Percentiles rank a stretch among this genome's conserved stretches.
Evolutionary conservation across 306 rosid genomes (phyloP).

Genomic region (Quercus bicolor): DNA sequence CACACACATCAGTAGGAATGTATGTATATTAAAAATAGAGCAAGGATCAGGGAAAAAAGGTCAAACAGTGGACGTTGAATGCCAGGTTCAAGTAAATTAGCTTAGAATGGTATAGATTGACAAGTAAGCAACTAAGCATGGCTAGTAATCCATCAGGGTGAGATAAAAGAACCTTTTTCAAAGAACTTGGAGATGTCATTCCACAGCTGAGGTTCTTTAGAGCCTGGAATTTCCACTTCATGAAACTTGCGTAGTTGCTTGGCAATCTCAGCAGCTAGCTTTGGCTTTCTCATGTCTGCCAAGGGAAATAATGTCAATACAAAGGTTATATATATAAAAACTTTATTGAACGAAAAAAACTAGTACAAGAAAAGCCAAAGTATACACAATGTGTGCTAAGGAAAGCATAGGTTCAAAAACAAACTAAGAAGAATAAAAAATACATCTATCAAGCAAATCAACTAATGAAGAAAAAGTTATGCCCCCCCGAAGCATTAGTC

Average conservation of each 20-base stretch:
- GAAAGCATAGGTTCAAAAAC: too few species aligned
- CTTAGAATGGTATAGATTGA: background rate
- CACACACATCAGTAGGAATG: too few species aligned
- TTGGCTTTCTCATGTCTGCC: constrained; percentile 79
- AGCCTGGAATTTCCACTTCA: constrained; percentile 74
- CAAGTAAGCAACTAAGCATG: constrained; percentile 12
- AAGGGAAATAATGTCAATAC: constrained; percentile 21
- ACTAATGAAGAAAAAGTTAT: too few species aligned
- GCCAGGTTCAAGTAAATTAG: background rate
- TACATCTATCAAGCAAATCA: too few species aligned
- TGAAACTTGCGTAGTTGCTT: constrained; percentile 66
- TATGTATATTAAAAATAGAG: too few species aligned
- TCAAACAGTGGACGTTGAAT: background rate
- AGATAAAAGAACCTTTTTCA: constrained; percentile 57
- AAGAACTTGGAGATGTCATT: constrained; percentile 69
- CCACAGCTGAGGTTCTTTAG: constrained; percentile 94
- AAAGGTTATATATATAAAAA: background rate
- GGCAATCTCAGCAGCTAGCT: constrained; percentile 75
- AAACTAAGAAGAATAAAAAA: too few species aligned
- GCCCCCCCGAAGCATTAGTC: too few species aligned
- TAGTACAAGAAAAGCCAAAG: too few species aligned
- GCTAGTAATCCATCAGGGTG: constrained; percentile 5
- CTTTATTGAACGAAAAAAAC: too few species aligned
- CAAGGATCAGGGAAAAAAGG: background rate
- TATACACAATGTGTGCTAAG: too few species aligned